Base-by-base conservation (phyloP, 768 basidiomycete species). In the Phanerochaete carnosa region DNA sequence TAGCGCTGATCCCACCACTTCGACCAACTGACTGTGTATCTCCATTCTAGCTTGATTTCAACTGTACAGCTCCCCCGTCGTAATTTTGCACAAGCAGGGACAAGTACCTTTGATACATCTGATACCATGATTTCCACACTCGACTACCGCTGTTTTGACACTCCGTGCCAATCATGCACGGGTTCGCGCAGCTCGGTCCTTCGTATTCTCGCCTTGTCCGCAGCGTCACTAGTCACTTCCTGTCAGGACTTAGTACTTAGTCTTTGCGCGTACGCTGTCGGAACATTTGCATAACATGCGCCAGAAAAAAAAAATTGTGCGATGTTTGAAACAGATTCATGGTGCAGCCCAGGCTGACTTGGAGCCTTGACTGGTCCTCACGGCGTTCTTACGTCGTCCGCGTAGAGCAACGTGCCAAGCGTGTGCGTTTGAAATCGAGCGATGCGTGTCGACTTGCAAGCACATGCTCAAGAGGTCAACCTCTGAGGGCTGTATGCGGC, bases 31-130 rank as follows among this genome's bases (percentile, higher is more conserved):
- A 43, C 11, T 4, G 19, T n/a, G n/a, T n/a, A n/a, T n/a, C n/a
- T 46, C 22, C 30, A 8, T 37, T 30, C n/a, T 30, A 63, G 62
- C 62, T 63, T 16, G 70, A 72, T 55, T 72, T 70, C 60, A 25
- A 65, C 15, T 72, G 72, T 35, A 69, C 54, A 16, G 12, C 39
- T 8, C 39, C 62, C 3, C 65, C 68, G 11, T 29, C 35, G 32
- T 57, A 5, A 25, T 7, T 25, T 13, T 19, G 23, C 47, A 12
- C 23, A 25, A 29, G 8, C 22, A n/a, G n/a, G n/a, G n/a, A n/a
- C 5, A 25, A 19, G 6, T 29, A 19, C 47, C 26, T n/a, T n/a
- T 46, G 8, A 19, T 46, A n/a, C n/a, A 25, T n/a, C 8, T n/a
- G 45, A 8, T 6, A n/a, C 45, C 8, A 46, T n/a, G 33, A 35